Evolutionary conservation across 129 eudicot genomes (phyloP), one percentile per base, ranked within the genome.

Genomic region (Logfia minima): DNA sequence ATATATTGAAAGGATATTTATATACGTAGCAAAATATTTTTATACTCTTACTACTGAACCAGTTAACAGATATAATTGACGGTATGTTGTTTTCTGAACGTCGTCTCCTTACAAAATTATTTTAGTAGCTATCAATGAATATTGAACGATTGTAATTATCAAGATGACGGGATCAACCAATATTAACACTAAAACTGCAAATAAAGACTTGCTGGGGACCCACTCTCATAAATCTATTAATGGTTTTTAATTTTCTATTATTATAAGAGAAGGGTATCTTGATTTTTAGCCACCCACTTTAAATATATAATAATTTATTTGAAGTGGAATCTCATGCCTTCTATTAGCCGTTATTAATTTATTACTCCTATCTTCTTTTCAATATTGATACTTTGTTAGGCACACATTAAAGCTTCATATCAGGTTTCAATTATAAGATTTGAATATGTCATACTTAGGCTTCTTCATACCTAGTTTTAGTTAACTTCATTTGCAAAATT

Each of bases 311-410:
- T 7, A 35, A 10, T 10, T 48, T 35, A 53, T 53, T 71, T 32
- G 29, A 51, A 73, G 75, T 66, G 83, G 79, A 66, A 80, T 80
- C 83, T 73, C 83, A 73, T 73, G 83, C 83, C 23, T 52, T 74
- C 53, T 35, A 55, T 55, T 32, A 75, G 75, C 79, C 83, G 73
- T 51, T 37, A 80, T 73, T 11, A 53, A 13, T 45, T 45, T 45
- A 43, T 10, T 26, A 26, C 29, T 26, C 29, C 29, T 66, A 37
- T 65, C 60, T 55, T 72, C 11, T 37, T 72, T 72, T 64, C 32
- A 63, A 52, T 18, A 72, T 52, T 35, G 74, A 1, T 26, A 26
- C 2, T 26, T 26, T 26, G 29, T 52, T 72, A 71, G 83, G 60
- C 81, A 55, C 75, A 17, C 75, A 37, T 68, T 10, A 77, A 29